Evolutionary conservation across 2,329 filamentous ascomycete genomes (phyloP), one percentile per base, ranked within the genome.

Genomic region (Pseudocercospora musae): DNA sequence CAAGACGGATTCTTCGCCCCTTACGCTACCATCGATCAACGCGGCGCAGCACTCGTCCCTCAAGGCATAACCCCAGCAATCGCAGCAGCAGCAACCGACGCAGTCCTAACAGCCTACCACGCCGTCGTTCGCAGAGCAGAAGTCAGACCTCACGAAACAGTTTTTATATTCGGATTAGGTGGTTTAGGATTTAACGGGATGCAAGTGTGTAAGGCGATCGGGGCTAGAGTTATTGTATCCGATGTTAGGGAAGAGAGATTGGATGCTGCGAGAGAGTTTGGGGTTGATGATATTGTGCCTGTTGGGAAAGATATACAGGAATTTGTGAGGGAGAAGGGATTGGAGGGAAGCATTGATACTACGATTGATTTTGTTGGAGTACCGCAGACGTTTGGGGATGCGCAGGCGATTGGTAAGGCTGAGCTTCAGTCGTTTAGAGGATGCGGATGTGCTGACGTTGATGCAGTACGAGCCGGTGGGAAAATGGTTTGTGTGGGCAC

Each of bases 191-290:
- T 79, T 57, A 79, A 79, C 62, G 78, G 73, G 0, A 62, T 79
- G 9, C 76, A 79, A 60, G 73, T 77, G 15, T 68, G 84, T 37
- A 79, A 79, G 60, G 74, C 82, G 64, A 77, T 83, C 40, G 77
- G 82, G 54, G 83, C 81, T 55, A 62, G 81, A 57, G 66, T 75
- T 23, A 69, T 78, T 29, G 70, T 78, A 7, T 73, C 71, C 2
- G 77, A 78, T 58, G 60, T 76, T 6, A 68, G 73, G 4, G 69
- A 75, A 20, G 73, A 74, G 25, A 54, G 64, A 11, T 46, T 75
- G 0, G 66, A 77, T 20, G 73, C 70, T 5, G 76, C 76, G 3
- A 59, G 66, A 8, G 66, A 68, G 5, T 62, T 77, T 11, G 76
- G 76, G 1, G 64, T 79, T 15, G 55, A 57, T 2, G 72, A 78